phyloP scores from a whole-genome alignment of 768 basidiomycete species.

The Phylloporus sp. region DNA sequence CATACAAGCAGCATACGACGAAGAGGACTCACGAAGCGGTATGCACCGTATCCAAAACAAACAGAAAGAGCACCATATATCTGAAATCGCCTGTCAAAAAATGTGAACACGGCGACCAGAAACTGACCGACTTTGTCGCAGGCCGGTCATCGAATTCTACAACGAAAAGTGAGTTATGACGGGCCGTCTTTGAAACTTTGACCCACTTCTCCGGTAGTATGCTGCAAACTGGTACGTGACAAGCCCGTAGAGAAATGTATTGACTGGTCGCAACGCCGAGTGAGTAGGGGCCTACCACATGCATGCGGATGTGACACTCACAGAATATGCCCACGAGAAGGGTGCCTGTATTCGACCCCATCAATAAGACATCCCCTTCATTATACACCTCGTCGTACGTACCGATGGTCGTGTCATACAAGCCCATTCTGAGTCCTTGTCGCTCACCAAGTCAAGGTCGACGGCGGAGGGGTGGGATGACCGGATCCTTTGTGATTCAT shows the following conservation, averaged over 20 bases:
- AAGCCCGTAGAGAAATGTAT: conserved; percentile 36
- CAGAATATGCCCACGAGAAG: conserved; percentile 20
- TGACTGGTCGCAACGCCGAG: conserved; percentile 11
- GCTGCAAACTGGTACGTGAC: conserved; percentile 39
- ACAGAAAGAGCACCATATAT: conserved; percentile 15
- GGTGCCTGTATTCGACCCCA: conserved; percentile 7
- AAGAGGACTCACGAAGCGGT: conserved; percentile 12
- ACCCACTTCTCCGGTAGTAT: conserved; percentile 29
- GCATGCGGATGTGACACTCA: not conserved
- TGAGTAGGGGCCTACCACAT: not conserved
- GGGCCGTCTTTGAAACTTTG: not conserved
- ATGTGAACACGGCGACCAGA: too few relatives aligned
- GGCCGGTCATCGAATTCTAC: conserved; percentile 16
- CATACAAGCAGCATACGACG: too few relatives aligned
- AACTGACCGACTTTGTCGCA: conserved; percentile 1
- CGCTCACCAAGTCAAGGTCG: not conserved
- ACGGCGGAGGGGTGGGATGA: too few relatives aligned
- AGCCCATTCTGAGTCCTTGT: not conserved
- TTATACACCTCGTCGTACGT: not conserved
- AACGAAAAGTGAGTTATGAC: too few relatives aligned
- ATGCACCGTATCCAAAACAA: conserved; percentile 19
- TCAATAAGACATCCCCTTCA: not conserved
- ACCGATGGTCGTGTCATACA: conserved; percentile 6
- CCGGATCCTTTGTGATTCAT: too few relatives aligned
- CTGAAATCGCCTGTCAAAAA: not conserved